Conservation (phyloP, 2,329 filamentous ascomycete genomes). For the Aspergillus latus region DNA sequence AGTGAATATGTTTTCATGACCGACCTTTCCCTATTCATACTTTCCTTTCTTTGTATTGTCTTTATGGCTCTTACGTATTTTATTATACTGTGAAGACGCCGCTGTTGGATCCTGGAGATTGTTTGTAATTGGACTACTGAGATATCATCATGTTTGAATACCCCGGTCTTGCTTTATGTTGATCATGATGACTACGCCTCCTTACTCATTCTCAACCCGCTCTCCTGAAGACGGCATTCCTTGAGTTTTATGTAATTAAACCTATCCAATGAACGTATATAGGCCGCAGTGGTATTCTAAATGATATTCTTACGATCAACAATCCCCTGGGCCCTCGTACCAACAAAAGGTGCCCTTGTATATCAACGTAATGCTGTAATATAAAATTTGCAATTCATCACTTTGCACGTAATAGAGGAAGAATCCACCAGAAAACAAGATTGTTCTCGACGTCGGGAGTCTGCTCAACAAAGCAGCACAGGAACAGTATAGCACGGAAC, state of each 20-base stretch:
- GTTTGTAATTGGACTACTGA: slow-evolving; percentile 14
- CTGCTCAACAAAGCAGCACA: not conserved
- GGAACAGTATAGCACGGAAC: slow-evolving; percentile 24
- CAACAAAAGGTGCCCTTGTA: not conserved
- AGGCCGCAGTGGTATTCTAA: slow-evolving; percentile 17
- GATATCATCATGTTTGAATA: slow-evolving; percentile 22
- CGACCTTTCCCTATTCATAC: not conserved
- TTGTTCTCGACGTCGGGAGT: not conserved
- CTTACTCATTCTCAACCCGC: slow-evolving; percentile 2
- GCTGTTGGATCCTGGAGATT: slow-evolving; percentile 2
- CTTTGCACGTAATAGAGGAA: not conserved
- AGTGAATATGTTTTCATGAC: slow-evolving; percentile 9
- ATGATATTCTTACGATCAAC: slow-evolving; percentile 6
- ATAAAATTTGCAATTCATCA: no score
- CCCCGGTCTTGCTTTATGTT: slow-evolving; percentile 15
- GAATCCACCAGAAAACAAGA: not conserved
- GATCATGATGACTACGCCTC: slow-evolving; percentile 15
- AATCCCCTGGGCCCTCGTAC: not conserved
- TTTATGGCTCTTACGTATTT: slow-evolving; percentile 1
- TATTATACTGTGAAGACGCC: slow-evolving; percentile 1
- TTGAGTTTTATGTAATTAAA: slow-evolving; percentile 15
- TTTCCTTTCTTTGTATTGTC: slow-evolving; percentile 8
- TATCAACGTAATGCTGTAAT: not conserved
- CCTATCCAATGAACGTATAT: slow-evolving; percentile 23
- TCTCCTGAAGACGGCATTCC: slow-evolving; percentile 3